These are phyloP conservation scores for Nicotiana obtusifolia DNA, from an alignment of 257 asterid species.

Conservation along the genomic window DNA sequence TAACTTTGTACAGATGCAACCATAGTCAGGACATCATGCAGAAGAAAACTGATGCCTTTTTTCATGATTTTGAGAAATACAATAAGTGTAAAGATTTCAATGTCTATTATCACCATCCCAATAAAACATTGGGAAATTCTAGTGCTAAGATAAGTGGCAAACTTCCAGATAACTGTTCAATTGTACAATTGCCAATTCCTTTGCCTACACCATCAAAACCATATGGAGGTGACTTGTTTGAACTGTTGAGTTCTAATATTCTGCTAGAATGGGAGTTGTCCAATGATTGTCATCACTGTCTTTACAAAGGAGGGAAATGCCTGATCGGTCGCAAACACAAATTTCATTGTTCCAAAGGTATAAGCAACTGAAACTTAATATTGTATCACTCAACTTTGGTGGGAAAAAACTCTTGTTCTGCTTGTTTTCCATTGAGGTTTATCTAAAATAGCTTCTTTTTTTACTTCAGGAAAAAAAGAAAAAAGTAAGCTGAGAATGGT, in stretches of 20 bases:
- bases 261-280: slow-evolving; percentile 30
- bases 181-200: slow-evolving; percentile 22
- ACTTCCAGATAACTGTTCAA: neutral
- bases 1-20: slow-evolving; percentile 4
- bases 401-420: neutral
- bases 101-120: slow-evolving; percentile 1
- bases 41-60: neutral
- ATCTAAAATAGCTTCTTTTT: neutral
- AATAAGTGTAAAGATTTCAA: neutral
- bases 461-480: neutral
- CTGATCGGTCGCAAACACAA: neutral
- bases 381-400: neutral
- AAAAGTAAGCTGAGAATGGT: neutral
- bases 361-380: neutral
- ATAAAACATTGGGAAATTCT: neutral
- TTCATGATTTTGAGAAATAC: neutral
- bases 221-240: neutral
- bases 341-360: slow-evolving; percentile 15
- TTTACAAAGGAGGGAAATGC: slow-evolving; percentile 31
- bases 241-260: slow-evolving; percentile 12
- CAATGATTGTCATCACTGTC: slow-evolving; percentile 24
- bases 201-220: neutral
- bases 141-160: neutral
- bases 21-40: neutral
- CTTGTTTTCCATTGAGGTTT: neutral